Conservation (phyloP, 164 flowering plant species). For the Sextonia rubra region DNA sequence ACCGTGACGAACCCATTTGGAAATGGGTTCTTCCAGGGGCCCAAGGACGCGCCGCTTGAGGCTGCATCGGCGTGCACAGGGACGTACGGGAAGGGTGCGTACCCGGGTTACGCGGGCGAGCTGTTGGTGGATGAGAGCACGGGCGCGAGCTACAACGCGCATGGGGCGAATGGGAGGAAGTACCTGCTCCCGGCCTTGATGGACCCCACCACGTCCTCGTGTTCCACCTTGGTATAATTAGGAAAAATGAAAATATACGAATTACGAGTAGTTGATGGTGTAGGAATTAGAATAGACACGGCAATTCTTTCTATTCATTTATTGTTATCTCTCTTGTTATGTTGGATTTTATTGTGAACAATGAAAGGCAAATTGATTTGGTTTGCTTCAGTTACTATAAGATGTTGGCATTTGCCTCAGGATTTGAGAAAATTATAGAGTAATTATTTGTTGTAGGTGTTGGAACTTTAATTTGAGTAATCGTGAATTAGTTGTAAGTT, state of each 20-base stretch:
- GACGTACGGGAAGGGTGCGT: conserved; percentile 48
- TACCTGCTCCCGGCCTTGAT: conserved; percentile 49
- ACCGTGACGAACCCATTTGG: conserved; percentile 60
- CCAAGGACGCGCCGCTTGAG: conserved; percentile 43
- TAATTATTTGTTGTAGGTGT: too few relatives aligned
- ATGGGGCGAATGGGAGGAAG: conserved; percentile 49
- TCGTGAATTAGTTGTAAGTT: too few relatives aligned
- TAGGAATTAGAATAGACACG: background rate
- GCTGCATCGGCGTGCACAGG: conserved; percentile 64
- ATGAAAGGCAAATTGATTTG: conserved; percentile 5
- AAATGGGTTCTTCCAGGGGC: conserved; percentile 49
- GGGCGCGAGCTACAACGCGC: conserved; percentile 54
- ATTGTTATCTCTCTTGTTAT: background rate
- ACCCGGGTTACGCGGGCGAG: conserved; percentile 56
- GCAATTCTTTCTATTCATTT: background rate
- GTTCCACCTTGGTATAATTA: conserved; percentile 32
- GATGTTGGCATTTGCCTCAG: too few relatives aligned
- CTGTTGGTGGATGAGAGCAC: conserved; percentile 38
- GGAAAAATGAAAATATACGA: too few relatives aligned
- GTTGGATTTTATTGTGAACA: background rate
- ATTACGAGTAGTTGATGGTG: too few relatives aligned
- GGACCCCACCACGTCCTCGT: conserved; percentile 43
- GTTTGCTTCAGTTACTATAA: background rate
- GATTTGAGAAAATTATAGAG: too few relatives aligned
- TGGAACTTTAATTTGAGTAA: too few relatives aligned